Base-by-base conservation (phyloP, 208 protist species). In the Crithidia brevicula region DNA sequence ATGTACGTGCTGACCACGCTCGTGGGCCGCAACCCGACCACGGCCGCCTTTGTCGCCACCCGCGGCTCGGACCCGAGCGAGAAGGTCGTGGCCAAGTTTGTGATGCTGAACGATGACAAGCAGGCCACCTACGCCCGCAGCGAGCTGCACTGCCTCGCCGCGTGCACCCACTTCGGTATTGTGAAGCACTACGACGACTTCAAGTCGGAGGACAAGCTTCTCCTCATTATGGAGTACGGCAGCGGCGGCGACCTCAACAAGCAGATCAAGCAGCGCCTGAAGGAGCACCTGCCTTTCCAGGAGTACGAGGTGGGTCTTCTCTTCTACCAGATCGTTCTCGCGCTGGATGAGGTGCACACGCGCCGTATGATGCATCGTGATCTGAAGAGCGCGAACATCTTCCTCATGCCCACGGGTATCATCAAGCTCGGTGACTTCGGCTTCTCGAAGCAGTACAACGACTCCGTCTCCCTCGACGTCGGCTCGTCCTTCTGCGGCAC, bases 371-470 rank as follows among this genome's bases (percentile, higher is more conserved):
- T 97, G 77, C 92, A 97, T 62, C 85, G 92, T 18, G 92, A 97
- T 60, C 56, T 97, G 46, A 97, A 97, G 75, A 93, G 87, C 61
- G 92, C 89, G 10, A 97, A 97, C 72, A 91, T 97, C 45, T 89
- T 97, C 38, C 72, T 97, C 23, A 93, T 87, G 79, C 78, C 86
- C 7, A 89, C 79, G 11, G 92, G 92, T 51, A 85, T 94, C 58
- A 83, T 95, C 62, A 97, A 97, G 49, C 81, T 97, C n/a, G 92
- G 86, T 15, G 92, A 97, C 73, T 97, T 97, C 72, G 89, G 89
- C 54, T 95, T 91, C 59, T 89, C 82, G 10, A 88, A 87, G 62
- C 86, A 92, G 74, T 95, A 92, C 79, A 85, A 70, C 36, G 86
- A 92, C 65, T 89, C 89, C 23, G 82, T 95, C 27, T 95, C 89